Conservation (phyloP, 495 filamentous ascomycete species). For the Ascobolus immersus region DNA sequence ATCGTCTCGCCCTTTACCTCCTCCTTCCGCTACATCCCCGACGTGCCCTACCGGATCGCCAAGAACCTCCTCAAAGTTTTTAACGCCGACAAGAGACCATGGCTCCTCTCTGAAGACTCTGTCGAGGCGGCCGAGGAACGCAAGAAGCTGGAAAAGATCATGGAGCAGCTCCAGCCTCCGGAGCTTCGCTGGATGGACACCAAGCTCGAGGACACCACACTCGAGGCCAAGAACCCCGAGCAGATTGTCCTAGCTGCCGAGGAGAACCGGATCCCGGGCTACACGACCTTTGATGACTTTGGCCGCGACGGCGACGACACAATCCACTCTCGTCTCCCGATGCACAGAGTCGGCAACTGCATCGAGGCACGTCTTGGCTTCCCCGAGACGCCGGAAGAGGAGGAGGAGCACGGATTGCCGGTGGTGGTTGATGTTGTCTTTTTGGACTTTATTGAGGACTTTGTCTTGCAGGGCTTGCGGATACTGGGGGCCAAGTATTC, state of each 20-base stretch:
- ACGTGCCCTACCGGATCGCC: slow-evolving; percentile 54
- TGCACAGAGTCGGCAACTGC: slow-evolving; percentile 59
- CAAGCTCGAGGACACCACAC: slow-evolving; percentile 6
- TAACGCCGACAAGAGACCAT: slow-evolving; percentile 32
- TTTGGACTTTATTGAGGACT: slow-evolving; percentile 66
- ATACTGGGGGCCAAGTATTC: slow-evolving; percentile 27
- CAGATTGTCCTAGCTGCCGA: not conserved
- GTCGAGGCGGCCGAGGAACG: not conserved
- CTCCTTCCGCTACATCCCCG: slow-evolving; percentile 46
- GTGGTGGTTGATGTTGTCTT: slow-evolving; percentile 67
- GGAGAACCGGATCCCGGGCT: slow-evolving; percentile 35
- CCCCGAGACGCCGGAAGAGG: slow-evolving; percentile 8
- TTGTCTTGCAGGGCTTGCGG: slow-evolving; percentile 47
- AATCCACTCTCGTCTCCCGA: slow-evolving; percentile 43
- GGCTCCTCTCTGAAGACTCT: not conserved
- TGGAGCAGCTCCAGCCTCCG: not conserved
- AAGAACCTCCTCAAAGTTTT: slow-evolving; percentile 42
- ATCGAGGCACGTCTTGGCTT: slow-evolving; percentile 41
- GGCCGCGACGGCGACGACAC: slow-evolving; percentile 83
- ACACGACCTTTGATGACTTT: slow-evolving; percentile 68
- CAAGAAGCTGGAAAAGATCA: not conserved
- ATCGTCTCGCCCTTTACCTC: slow-evolving; percentile 75
- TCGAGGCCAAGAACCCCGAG: not conserved
- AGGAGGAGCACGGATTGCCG: slow-evolving; percentile 23
- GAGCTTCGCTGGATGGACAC: slow-evolving; percentile 9